phyloP scores from a whole-genome alignment of 108 stramenopile species.

The Nitzschia putrida region DNA sequence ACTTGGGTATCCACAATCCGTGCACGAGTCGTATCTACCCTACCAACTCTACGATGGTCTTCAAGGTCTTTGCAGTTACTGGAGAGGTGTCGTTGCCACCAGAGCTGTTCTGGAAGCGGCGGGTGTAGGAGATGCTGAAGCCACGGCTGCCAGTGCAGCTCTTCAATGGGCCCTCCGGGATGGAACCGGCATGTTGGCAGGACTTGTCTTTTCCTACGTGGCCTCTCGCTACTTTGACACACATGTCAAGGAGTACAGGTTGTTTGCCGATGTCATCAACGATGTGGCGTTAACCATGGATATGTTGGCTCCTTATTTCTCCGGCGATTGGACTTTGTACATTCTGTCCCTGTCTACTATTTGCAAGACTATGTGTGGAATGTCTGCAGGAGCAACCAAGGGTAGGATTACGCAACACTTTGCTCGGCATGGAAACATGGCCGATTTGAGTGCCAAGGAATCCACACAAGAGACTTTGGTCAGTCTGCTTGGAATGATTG shows the following conservation, averaged over 20 bases:
- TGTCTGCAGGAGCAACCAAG: slow-evolving; percentile 86
- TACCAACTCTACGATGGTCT: slow-evolving; percentile 92
- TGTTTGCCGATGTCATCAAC: slow-evolving; percentile 94
- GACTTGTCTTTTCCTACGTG: slow-evolving; percentile 83
- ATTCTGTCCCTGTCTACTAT: slow-evolving; percentile 69
- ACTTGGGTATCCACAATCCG: slow-evolving; percentile 73
- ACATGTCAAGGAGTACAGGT: slow-evolving; percentile 91
- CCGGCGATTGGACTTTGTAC: slow-evolving; percentile 23
- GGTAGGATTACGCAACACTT: slow-evolving; percentile 86
- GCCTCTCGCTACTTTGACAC: slow-evolving; percentile 78
- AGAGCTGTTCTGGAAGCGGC: slow-evolving; percentile 82
- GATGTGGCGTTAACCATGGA: slow-evolving; percentile 89
- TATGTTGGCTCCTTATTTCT: slow-evolving; percentile 72
- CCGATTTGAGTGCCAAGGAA: slow-evolving; percentile 94
- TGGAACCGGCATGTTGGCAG: slow-evolving; percentile 89
- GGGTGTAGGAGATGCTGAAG: slow-evolving; percentile 87
- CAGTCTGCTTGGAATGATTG: slow-evolving; percentile 86
- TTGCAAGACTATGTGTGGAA: slow-evolving; percentile 90
- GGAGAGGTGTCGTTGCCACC: slow-evolving; percentile 86
- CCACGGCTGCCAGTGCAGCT: slow-evolving; percentile 83
- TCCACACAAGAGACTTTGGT: slow-evolving; percentile 95
- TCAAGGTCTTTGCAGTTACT: slow-evolving; percentile 93
- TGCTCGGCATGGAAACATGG: slow-evolving; percentile 79
- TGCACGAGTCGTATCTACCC: slow-evolving; percentile 67
- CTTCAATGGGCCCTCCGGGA: slow-evolving; percentile 84